Evolutionary conservation across 163 green algal genomes (phyloP), one percentile per base, ranked within the genome.

Genomic region (Chloroidium sp.): DNA sequence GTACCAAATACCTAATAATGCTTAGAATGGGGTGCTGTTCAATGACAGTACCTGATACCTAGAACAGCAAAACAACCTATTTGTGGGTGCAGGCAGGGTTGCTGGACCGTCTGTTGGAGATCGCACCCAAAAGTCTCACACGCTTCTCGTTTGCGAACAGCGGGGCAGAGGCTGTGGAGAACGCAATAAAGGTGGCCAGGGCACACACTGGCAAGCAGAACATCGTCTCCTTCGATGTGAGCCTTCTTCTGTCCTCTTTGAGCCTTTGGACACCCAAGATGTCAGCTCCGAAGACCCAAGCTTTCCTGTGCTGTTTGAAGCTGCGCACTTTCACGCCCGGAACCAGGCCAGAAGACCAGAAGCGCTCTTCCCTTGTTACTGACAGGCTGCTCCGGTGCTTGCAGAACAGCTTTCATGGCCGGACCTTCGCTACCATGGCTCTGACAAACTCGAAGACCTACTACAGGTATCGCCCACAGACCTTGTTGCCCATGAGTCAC

Each of bases 121-220:
- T 96, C 74, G 86, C 91, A 81, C 93, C 92, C 2, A 2, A 67
- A 2, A 59, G 76, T 6, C 89, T 97, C 3, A 82, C 84, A 8
- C 79, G 78, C 4, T 93, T 91, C 79, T 92, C 96, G 76, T 94
- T 96, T 78, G 87, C 86, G 82, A 95, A 95, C 87, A 92, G 84
- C 76, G 92, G 93, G 59, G 88, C 86, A 2, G 93, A 97, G 88
- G 93, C 92, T 2, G 91, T 96, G n/a, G 93, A 97, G 59, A 96
- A 96, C 72, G 93, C 93, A 0, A 87, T 97, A 77, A 97, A 97
- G 88, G 87, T 97, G 8, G 93, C 93, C 2, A 86, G 93, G 58
- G 88, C 83, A 2, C 84, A 86, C 61, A 97, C 93, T 2, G 86
- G 88, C 1, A 81, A 84, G 2, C 90, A 91, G 2, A 93, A 93